Evolutionary conservation across 2,329 filamentous ascomycete genomes (phyloP), one percentile per base, ranked within the genome.

Genomic region (Talaromyces sp.): DNA sequence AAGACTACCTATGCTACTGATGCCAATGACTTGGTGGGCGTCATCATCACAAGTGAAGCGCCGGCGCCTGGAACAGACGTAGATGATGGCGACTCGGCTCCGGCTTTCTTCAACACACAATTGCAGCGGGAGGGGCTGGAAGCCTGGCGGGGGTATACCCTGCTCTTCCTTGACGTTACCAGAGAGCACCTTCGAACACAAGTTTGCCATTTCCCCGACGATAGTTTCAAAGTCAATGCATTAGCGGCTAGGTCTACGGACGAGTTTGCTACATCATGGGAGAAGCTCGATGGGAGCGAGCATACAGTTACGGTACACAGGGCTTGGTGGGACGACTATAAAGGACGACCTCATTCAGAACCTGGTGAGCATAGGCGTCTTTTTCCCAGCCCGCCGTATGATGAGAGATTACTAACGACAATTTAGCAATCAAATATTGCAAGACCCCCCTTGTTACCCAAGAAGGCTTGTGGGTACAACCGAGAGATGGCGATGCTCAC

Each of bases 211-310:
- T 21, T 52, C 7, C 19, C 33, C 11, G 33, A 67, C 39, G 52
- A 28, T 4, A 64, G 67, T 2, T 70, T 68, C 41, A 65, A 69
- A 21, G 70, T 70, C 10, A 54, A 69, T 31, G 68, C 69, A 33
- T 54, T 75, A 46, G 66, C 69, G 8, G 63, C 63, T 59, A 63
- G 58, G 9, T 41, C 63, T 25, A 45, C 55, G 21, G 55, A 62
- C n/a, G 62, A 57, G 5, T 73, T 74, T 66, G 72, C 67, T 1
- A 73, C 74, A 37, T 73, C 69, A n/a, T 75, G 72, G 72, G 68
- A 69, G 50, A 65, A 72, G 60, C 13, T 19, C 31, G 51, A 62
- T 6, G 63, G 67, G 13, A 36, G 43, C 8, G 21, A 59, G 10
- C 57, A 69, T 57, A 63, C 68, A 19, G 71, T 74, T 10, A 50